These are phyloP conservation scores for Penicillium macrosclerotiorum DNA, from an alignment of 495 filamentous ascomycete species.

Conservation along the genomic window DNA sequence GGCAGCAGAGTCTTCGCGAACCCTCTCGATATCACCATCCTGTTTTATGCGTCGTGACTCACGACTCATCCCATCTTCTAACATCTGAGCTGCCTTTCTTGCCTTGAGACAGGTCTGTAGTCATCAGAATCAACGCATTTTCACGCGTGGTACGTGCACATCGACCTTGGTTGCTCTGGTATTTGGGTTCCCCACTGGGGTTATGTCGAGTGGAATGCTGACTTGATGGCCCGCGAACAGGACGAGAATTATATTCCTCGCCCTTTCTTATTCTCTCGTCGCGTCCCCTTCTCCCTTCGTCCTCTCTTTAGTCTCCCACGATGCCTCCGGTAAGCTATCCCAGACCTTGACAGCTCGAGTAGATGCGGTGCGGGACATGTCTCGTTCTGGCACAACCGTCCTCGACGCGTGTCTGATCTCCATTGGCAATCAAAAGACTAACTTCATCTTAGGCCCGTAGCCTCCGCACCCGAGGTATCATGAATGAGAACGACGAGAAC, in stretches of 20 bases:
- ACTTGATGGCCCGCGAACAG: conserved; percentile 27
- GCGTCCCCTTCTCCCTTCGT: conserved; percentile 25
- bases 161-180: conserved; percentile 31
- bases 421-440: conserved; percentile 15
- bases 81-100: conserved; percentile 17
- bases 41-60: conserved; percentile 22
- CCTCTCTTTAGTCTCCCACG: conserved; percentile 19
- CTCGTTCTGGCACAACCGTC: background rate
- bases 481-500: conserved; percentile 96
- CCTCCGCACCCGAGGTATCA: conserved; percentile 61
- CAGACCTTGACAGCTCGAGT: conserved; percentile 4
- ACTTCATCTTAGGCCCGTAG: conserved; percentile 47
- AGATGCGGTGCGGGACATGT: background rate
- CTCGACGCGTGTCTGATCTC: conserved; percentile 14
- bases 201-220: conserved; percentile 44
- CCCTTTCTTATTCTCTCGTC: conserved; percentile 26
- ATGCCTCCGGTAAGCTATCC: conserved; percentile 47
- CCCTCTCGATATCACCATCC: conserved; percentile 30
- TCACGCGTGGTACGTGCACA: conserved; percentile 46
- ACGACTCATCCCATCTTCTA: conserved; percentile 17
- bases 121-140: conserved; percentile 31
- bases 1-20: conserved; percentile 19
- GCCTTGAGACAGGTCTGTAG: conserved; percentile 29
- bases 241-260: conserved; percentile 31
- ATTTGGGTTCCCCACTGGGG: conserved; percentile 38